phyloP scores from a whole-genome alignment of 805 yeast species.

The Monosporozyma solicola region DNA sequence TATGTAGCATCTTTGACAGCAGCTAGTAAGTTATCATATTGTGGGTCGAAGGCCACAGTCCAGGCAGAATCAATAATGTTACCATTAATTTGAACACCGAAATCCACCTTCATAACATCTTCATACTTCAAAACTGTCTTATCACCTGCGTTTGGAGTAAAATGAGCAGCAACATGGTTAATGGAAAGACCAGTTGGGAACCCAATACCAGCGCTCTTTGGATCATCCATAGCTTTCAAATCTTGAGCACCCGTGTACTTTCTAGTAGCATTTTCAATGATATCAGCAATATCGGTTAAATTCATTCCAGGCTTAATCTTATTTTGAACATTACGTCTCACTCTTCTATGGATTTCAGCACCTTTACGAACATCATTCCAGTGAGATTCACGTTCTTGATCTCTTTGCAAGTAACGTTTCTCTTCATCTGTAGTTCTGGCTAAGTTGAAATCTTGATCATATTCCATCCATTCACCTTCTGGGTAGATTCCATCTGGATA shows the following conservation, averaged over 20 bases:
- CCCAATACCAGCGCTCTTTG: slow-evolving; percentile 71
- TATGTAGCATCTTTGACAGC: slow-evolving; percentile 93
- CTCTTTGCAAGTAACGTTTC: slow-evolving; percentile 63
- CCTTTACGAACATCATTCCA: slow-evolving; percentile 93
- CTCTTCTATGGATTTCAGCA: slow-evolving; percentile 92
- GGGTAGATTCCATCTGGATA: slow-evolving; percentile 72
- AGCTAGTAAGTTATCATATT: slow-evolving; percentile 66
- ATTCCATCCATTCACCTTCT: slow-evolving; percentile 81
- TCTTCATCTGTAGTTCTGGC: slow-evolving; percentile 83
- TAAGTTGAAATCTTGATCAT: slow-evolving; percentile 51
- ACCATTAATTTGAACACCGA: slow-evolving; percentile 95
- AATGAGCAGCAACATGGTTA: slow-evolving; percentile 95
- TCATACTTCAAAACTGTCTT: slow-evolving; percentile 69
- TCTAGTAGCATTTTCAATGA: slow-evolving; percentile 78
- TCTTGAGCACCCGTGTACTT: slow-evolving; percentile 57
- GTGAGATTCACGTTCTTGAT: slow-evolving; percentile 38
- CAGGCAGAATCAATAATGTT: slow-evolving; percentile 91
- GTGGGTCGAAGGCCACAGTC: slow-evolving; percentile 79
- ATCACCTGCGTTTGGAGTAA: slow-evolving; percentile 95
- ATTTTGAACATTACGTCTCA: slow-evolving; percentile 67
- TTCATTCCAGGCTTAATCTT: slow-evolving; percentile 84
- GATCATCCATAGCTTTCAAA: slow-evolving; percentile 36
- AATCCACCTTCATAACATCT: slow-evolving; percentile 93
- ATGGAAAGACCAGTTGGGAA: slow-evolving; percentile 97
- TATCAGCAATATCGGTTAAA: slow-evolving; percentile 81